Evolutionary conservation across 2,329 filamentous ascomycete genomes (phyloP).

Genomic region (Exutisphaerella laricina): DNA sequence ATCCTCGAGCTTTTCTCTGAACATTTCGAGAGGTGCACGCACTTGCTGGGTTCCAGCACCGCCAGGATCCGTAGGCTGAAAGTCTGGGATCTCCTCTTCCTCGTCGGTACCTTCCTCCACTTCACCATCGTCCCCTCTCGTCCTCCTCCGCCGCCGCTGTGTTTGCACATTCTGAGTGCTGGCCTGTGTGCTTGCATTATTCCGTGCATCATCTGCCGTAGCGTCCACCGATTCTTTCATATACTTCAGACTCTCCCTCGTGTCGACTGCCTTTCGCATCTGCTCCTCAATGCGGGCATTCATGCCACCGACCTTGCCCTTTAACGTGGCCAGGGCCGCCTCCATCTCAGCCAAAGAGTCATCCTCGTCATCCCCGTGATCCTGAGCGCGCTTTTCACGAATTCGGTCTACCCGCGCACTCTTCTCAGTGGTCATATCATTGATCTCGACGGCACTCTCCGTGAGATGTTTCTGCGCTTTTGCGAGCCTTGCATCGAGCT

Average conservation of each 20-base stretch:
- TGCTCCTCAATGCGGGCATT: conserved; percentile 53
- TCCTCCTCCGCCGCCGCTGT: conserved; percentile 23
- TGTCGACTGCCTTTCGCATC: conserved; percentile 55
- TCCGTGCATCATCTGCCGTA: conserved; percentile 36
- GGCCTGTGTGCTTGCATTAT: conserved; percentile 34
- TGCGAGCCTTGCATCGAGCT: conserved; percentile 46
- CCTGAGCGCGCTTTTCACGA: conserved; percentile 24
- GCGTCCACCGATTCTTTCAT: conserved; percentile 42
- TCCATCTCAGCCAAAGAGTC: conserved; percentile 36
- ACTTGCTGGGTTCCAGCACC: conserved; percentile 32
- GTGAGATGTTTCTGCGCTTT: conserved; percentile 45
- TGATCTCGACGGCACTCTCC: conserved; percentile 48
- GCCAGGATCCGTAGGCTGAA: conserved; percentile 37
- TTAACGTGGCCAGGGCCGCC: conserved; percentile 37
- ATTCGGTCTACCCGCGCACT: conserved; percentile 30
- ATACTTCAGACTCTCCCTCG: conserved; percentile 42
- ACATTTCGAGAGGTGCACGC: conserved; percentile 35
- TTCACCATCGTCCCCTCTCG: conserved; percentile 22
- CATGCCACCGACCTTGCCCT: conserved; percentile 45
- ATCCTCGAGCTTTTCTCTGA: conserved; percentile 35
- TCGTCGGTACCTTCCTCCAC: conserved; percentile 34
- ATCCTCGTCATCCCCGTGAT: conserved; percentile 28
- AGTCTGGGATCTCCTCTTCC: conserved; percentile 37
- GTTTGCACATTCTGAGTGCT: conserved; percentile 32
- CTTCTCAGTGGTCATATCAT: conserved; percentile 47